Percentiles rank a stretch among this genome's conserved stretches.
Conservation (phyloP, 2,329 filamentous ascomycete species). For the Epichloe baconii region DNA sequence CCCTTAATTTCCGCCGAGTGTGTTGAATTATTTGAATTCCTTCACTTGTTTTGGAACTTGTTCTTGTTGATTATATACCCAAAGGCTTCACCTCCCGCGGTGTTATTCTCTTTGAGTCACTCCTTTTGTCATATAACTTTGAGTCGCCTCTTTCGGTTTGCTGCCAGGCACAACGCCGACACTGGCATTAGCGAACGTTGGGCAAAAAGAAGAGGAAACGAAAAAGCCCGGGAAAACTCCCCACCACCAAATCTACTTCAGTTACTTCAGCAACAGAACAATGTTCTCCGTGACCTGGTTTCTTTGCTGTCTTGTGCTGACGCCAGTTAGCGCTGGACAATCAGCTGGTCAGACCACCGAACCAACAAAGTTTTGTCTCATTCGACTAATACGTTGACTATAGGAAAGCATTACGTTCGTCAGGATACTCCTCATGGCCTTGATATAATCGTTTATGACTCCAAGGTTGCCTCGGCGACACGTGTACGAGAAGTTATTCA, state of each 20-base stretch:
- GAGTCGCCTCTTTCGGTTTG: background rate
- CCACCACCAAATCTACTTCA: too few species aligned
- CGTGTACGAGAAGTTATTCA: constrained; percentile 38
- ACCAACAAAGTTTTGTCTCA: background rate
- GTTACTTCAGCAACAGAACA: background rate
- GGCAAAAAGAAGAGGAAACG: background rate
- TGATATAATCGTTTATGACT: constrained; percentile 23
- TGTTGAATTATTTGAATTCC: background rate
- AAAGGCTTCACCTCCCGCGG: too few species aligned
- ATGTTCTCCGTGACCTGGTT: background rate
- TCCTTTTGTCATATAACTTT: too few species aligned
- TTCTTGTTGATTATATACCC: background rate
- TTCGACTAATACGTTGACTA: background rate
- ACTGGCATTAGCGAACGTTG: too few species aligned
- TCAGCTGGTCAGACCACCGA: background rate
- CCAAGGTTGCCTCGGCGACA: constrained; percentile 24
- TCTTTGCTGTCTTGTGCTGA: background rate
- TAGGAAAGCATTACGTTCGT: background rate
- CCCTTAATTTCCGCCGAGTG: background rate
- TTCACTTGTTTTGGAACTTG: background rate
- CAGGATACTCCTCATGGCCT: background rate
- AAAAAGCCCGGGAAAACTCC: background rate
- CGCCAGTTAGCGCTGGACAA: background rate
- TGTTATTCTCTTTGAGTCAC: too few species aligned
- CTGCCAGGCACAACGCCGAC: background rate